Evolutionary conservation across 1,284 basidiomycete genomes (phyloP), one percentile per base, ranked within the genome.

Genomic region (Leccinum laetum): DNA sequence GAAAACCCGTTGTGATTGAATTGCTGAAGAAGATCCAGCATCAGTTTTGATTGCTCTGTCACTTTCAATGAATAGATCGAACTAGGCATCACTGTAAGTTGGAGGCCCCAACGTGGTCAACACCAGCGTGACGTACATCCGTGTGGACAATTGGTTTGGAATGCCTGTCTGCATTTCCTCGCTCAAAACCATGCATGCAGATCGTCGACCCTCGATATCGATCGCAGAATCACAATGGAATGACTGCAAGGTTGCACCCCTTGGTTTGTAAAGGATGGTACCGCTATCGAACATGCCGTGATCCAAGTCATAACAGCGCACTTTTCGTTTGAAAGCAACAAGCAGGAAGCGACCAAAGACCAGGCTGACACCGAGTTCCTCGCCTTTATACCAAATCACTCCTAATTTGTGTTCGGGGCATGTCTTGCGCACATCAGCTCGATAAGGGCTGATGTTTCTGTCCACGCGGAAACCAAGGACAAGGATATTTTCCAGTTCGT

Each of bases 341-440:
- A 73, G 8, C 11, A 71, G n/a, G 60, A 68, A 73, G 5, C 63
- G 70, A 8, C 64, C 64, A 59, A 71, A 69, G n/a, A 71, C 35
- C 29, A 73, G 35, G 37, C 14, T 58, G 2, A 58, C 64, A 13
- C 26, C 2, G 10, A 61, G 55, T 1, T 24, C 41, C 7, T 52
- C 7, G n/a, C 70, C 71, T 1, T 62, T 66, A 32, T 64, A 70
- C 24, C 61, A 58, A 46, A 71, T 63, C 53, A 64, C 61, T 29
- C 64, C 39, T 4, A 59, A 8, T 9, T 53, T 72, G 3, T 6
- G 21, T 18, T 24, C 62, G 16, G 55, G 49, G 11, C 4, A 44
- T 44, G 41, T 44, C 41, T 2, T 16, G 21, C 57, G 52, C 2
- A 14, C 5, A 1, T 4, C 41, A n/a, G 35, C 13, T 3, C 58